These are phyloP conservation scores for Aspergillus avenaceus DNA, from an alignment of 495 filamentous ascomycete species.

Conservation along the genomic window DNA sequence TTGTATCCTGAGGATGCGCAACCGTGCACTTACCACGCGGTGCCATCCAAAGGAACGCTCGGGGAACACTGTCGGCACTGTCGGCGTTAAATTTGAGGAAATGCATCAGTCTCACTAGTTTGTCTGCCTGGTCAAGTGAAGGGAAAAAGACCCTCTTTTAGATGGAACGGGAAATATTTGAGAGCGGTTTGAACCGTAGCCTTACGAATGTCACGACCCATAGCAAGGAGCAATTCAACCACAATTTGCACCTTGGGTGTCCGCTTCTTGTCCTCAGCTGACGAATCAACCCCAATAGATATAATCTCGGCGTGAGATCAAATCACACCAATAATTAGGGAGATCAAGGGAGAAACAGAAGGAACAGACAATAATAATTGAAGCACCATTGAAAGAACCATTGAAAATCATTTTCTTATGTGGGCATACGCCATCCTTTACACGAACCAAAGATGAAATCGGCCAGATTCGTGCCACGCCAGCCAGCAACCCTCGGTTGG, in stretches of 20 bases:
- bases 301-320: background rate
- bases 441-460: background rate
- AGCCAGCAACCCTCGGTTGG: background rate
- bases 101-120: background rate
- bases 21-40: conserved; percentile 7
- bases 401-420: background rate
- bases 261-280: background rate
- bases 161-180: conserved; percentile 3
- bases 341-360: background rate
- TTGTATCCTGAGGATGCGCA: conserved; percentile 9
- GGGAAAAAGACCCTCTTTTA: background rate
- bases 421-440: conserved; percentile 1
- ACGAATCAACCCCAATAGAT: conserved; percentile 1
- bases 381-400: background rate
- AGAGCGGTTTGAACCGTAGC: conserved; percentile 12
- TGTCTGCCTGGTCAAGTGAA: background rate
- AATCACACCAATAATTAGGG: background rate
- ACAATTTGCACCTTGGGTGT: background rate
- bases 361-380: background rate
- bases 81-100: background rate
- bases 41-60: background rate
- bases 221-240: conserved; percentile 1
- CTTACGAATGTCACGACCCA: conserved; percentile 9
- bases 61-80: background rate
- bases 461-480: background rate